phyloP scores from a whole-genome alignment of 23 red algal species.

The Gracilariopsis chorda region DNA sequence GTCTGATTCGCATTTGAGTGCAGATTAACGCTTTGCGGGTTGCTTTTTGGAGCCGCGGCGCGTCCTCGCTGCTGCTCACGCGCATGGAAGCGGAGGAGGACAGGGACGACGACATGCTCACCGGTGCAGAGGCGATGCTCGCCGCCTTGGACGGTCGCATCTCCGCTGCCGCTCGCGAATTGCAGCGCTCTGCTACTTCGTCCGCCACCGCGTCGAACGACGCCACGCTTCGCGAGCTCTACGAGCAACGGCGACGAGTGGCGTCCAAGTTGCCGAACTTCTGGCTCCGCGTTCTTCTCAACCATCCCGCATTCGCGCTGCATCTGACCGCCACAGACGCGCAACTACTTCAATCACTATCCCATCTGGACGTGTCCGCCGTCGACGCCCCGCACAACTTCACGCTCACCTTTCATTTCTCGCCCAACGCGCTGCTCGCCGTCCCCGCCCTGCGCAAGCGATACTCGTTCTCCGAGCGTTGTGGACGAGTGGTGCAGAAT shows the following conservation, averaged over 20 bases:
- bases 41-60: too few species aligned
- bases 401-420: constrained; percentile 6
- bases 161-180: neutral
- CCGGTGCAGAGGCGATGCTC: neutral
- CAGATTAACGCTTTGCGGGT: too few species aligned
- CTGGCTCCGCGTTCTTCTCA: constrained; percentile 50
- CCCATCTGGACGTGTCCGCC: neutral
- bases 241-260: constrained; percentile 18
- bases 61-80: neutral
- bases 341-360: neutral
- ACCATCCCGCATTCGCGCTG: constrained; percentile 36
- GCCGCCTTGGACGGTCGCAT: neutral
- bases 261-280: neutral
- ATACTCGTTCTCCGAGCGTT: constrained; percentile 6
- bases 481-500: constrained; percentile 17
- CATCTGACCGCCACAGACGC: constrained; percentile 18
- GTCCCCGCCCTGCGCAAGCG: neutral
- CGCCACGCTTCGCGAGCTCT: neutral
- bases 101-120: neutral
- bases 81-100: neutral
- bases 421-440: neutral
- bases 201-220: neutral
- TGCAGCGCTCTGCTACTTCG: neutral
- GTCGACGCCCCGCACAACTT: neutral
- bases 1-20: neutral